Percentiles rank a stretch among this genome's conserved stretches.
These are phyloP conservation scores for Prunus persica DNA, from an alignment of 306 rosid genomes.

Conservation along the genomic window Prunus_persica_NCBIv2 NC_034011.1:24916501-24917000, in stretches of 20 bases:
- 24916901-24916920: slow-evolving; percentile 23
- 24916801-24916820: slow-evolving; percentile 30
- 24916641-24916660: slow-evolving; percentile 41
- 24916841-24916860: slow-evolving; percentile 28
- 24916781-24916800: slow-evolving; percentile 2
- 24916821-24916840: slow-evolving; percentile 21
- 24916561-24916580: slow-evolving; percentile 28
- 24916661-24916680: slow-evolving; percentile 45
- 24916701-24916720: background rate
- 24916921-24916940: slow-evolving; percentile 25
- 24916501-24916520: background rate
- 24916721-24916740: background rate
- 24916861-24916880: background rate
- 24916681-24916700: slow-evolving; percentile 54
- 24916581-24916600: slow-evolving; percentile 16
- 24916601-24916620: slow-evolving; percentile 24
- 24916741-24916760: slow-evolving; percentile 7
- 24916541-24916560: slow-evolving; percentile 34
- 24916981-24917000: slow-evolving; percentile 28
- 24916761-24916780: background rate
- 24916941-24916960: slow-evolving; percentile 51
- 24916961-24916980: slow-evolving; percentile 41
- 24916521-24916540: slow-evolving; percentile 43
- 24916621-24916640: slow-evolving; percentile 17
- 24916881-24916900: slow-evolving; percentile 1